Evolutionary conservation across 768 basidiomycete genomes (phyloP), one percentile per base, ranked within the genome.

Genomic region (Postia placenta): DNA sequence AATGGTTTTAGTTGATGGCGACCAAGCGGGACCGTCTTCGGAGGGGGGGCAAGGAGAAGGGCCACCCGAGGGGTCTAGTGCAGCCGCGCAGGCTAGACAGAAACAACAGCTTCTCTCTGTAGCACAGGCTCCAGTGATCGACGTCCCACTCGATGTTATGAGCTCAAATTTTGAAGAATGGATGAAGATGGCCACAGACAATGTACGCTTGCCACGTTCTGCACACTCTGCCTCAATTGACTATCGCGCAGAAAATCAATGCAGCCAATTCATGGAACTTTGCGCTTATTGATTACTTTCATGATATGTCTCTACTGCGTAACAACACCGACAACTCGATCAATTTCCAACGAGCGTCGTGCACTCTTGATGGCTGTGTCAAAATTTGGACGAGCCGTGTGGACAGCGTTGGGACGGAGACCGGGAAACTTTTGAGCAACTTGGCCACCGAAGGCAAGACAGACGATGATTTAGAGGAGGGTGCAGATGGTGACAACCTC

Each of bases 181-280:
- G 96, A 98, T 99, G 95, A 98, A 98, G 74, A 84, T 98, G 83
- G 93, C 94, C 1, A 98, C 95, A 2, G 95, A 98, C 64, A 98
- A 98, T 67, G 96, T 97, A 63, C 58, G 82, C 72, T 3, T 26
- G 47, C 37, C 11, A 19, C n/a, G 37, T 22, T 50, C 15, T 40
- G 6, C 38, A 33, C n/a, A 43, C 42, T 22, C 45, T 48, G 14
- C 20, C 12, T 46, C 19, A 4, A 11, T 28, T 28, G 20, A 23
- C 39, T 9, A 22, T 38, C 14, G 63, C 27, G 17, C 61, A 98
- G 96, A 99, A 98, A 97, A 98, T 99, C 70, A 99, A 93, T 50
- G 87, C 90, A 5, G 81, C 83, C 36, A 99, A 99, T 64, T 92
- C 96, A 39, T 99, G 96, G 96, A 91, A 87, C 61, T 91, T 96